Base-by-base conservation (phyloP, 176 grass and related monocot species). In the Oryza glumipatula region DNA sequence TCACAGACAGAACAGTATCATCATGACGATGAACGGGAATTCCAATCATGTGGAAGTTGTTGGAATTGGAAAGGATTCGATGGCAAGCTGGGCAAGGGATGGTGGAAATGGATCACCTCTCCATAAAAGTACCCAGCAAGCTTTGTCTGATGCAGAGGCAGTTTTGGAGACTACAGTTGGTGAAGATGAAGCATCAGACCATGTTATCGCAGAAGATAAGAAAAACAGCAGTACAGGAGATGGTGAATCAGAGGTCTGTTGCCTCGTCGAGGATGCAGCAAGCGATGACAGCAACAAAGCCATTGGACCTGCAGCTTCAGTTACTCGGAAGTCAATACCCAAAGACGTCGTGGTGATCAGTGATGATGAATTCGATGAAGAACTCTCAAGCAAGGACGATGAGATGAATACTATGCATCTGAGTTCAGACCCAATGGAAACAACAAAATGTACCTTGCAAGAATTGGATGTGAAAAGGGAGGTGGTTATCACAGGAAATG, bases 261-360 rank as follows among this genome's bases (percentile, higher is more conserved):
- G 61, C 28, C 21, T 19, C 44, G 44, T n/a, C 24, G 65, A 54
- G 19, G 71, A 28, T 76, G 58, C 82, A 3, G 30, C 24, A 64
- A 76, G 14, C 5, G 16, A 4, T 68, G 63, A 7, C 65, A 67
- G 61, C 28, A 84, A 19, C 51, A 45, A 54, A 84, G 30, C 43
- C 14, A n/a, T n/a, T 68, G 82, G 30, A 51, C 6, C 45, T 68
- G 64, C 44, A 22, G 9, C 46, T 26, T 30, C 17, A 0, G 45
- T 68, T 76, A 12, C 38, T 84, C 26, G 38, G 63, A 28, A 76
- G 46, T 9, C 45, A 76, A 67, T 19, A 19, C 61, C 16, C 67
- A 43, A 84, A 74, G 21, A 41, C 30, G 10, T 72, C 4, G 1
- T 84, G 12, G 28, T 76, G 61, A 68, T 39, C 30, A 76, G 72